Evolutionary conservation across 352 stramenopile species (phyloP).

Genomic region (Globisporangium uncinulatum): DNA sequence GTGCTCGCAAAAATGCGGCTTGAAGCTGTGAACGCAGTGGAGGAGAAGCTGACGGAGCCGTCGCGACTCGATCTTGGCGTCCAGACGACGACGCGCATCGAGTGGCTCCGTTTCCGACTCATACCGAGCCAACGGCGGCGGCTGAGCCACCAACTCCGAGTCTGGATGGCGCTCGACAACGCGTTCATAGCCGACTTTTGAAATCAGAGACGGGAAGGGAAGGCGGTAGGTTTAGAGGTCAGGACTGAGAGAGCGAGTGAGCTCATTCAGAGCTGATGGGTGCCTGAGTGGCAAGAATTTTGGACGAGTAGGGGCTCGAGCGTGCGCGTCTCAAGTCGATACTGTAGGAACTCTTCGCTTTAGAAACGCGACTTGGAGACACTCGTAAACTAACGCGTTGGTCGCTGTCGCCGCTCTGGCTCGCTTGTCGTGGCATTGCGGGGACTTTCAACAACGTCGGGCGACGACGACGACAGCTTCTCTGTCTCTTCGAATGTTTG

Average conservation of each 20-base stretch:
- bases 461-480: background rate
- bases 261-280: no score
- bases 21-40: conserved; percentile 46
- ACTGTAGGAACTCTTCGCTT: no score
- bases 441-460: background rate
- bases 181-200: conserved; percentile 8
- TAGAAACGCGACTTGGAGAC: no score
- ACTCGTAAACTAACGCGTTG: no score
- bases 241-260: no score
- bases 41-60: conserved; percentile 63
- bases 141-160: conserved; percentile 54
- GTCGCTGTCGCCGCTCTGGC: conserved; percentile 4
- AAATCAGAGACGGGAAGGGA: background rate
- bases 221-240: no score
- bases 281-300: no score
- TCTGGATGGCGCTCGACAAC: conserved; percentile 37
- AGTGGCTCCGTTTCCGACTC: conserved; percentile 66
- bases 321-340: no score
- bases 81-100: conserved; percentile 19
- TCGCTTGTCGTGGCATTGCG: background rate
- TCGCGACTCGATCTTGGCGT: conserved; percentile 60
- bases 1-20: conserved; percentile 45
- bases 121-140: conserved; percentile 37
- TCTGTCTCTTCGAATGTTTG: no score
- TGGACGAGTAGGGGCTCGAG: no score